Evolutionary conservation across 139 green algal species (phyloP).

Genomic region (Picochlorum sp.): DNA sequence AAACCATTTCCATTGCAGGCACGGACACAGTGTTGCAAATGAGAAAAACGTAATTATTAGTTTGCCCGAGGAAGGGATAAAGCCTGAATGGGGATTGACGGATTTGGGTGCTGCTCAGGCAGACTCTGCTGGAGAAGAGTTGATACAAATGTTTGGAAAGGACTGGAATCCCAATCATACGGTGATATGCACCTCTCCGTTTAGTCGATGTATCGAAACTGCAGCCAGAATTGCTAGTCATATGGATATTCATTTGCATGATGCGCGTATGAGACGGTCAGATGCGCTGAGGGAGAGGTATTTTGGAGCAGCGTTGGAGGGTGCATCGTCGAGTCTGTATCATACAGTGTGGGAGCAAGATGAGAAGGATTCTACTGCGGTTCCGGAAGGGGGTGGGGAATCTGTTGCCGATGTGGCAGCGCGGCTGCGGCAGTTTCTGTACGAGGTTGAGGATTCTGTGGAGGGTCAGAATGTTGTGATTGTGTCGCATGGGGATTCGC

Average conservation of each 20-base stretch:
- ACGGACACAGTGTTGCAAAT: constrained; percentile 6
- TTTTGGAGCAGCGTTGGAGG: constrained; percentile 44
- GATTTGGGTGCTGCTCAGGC: constrained; percentile 36
- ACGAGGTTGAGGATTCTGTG: constrained; percentile 27
- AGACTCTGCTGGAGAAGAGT: constrained; percentile 23
- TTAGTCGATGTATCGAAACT: constrained; percentile 40
- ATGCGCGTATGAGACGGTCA: neutral
- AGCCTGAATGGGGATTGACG: constrained; percentile 30
- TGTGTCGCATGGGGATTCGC: constrained; percentile 50
- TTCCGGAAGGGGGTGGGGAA: constrained; percentile 34
- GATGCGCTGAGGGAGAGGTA: constrained; percentile 37
- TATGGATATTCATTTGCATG: neutral
- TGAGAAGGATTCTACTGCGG: constrained; percentile 4
- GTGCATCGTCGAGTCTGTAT: constrained; percentile 29
- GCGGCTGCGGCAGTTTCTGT: constrained; percentile 25
- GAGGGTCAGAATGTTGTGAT: constrained; percentile 34
- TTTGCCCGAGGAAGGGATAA: constrained; percentile 27
- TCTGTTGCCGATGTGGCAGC: constrained; percentile 42
- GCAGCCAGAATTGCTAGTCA: constrained; percentile 15
- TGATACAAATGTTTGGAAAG: neutral
- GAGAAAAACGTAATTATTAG: constrained; percentile 5
- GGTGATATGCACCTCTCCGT: constrained; percentile 28
- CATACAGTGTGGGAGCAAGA: constrained; percentile 38
- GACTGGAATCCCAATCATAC: neutral
- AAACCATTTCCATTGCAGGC: neutral